Evolutionary conservation across 2,329 filamentous ascomycete genomes (phyloP), one percentile per base, ranked within the genome.

Genomic region (Thielaviopsis ethacetica): DNA sequence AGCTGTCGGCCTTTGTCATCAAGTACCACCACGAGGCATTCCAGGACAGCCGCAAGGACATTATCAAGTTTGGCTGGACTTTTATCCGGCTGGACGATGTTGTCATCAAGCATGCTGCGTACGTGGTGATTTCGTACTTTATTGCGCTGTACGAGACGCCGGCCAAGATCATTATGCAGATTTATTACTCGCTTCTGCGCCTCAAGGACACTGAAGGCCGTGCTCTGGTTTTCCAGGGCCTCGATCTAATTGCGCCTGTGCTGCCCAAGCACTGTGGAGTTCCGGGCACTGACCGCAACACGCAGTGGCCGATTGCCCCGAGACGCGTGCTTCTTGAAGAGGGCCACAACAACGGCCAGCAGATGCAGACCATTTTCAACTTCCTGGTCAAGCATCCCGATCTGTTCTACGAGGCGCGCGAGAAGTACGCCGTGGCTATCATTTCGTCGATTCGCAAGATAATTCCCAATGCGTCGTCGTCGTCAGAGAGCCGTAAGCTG

Each of bases 21-120:
- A 98, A 98, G 68, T 95, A 97, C 66, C 89, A 98, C 66, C 84
- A 91, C 66, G 81, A 82, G 34, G 86, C 90, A 58, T 80, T 98
- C 1, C 87, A 94, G 64, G 93, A 97, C 66, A 85, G 88, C 2
- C 84, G 94, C 44, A 98, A 98, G 71, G 93, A 98, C 63, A 91
- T 98, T 62, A 98, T 98, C 67, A 97, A 96, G 71, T 98, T 97
- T 71, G 91, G 90, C 2, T 99, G 93, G 93, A 95, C 91, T 19
- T 97, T 95, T 68, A 98, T 98, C 66, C 83, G 88, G 24, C 80
- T 98, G n/a, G 94, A 99, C 67, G 93, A 99, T 70, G 88, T 95
- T 60, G 95, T 98, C 74, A 98, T 97, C 75, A 98, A 98, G 71
- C 93, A 97, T 69, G 93, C 91, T 0, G 91, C 93, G 2, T 98